Conservation (phyloP, 148 eudicot species). For the Rhododendron kiyosumense region DNA sequence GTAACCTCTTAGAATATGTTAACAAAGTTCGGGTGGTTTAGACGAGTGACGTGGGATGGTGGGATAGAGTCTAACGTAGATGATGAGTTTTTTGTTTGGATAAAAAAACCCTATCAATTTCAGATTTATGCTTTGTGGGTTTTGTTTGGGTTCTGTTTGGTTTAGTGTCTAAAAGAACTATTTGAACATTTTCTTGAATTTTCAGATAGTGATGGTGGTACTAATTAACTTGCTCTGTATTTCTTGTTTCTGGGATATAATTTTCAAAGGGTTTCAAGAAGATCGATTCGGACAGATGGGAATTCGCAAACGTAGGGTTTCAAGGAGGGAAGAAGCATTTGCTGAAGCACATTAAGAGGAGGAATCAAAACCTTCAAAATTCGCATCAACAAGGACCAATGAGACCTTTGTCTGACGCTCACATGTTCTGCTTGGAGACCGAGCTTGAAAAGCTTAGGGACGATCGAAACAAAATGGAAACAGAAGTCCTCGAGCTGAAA, state of each 20-base stretch:
- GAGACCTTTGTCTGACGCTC: conserved; percentile 3
- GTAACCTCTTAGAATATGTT: not conserved
- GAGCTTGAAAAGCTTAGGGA: conserved; percentile 45
- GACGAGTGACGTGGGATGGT: not conserved
- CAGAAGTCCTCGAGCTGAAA: conserved; percentile 43
- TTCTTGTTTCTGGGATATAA: not conserved
- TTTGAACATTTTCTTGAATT: not conserved
- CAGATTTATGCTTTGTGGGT: not conserved
- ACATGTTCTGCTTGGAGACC: conserved; percentile 19
- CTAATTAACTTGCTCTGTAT: not conserved
- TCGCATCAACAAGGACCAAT: not conserved
- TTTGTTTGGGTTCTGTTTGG: conserved; percentile 4
- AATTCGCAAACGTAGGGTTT: conserved; percentile 62
- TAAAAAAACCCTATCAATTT: not conserved
- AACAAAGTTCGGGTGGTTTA: not conserved
- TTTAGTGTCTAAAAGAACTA: not conserved
- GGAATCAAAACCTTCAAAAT: conserved; percentile 23
- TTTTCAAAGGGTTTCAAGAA: conserved; percentile 63
- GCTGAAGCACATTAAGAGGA: conserved; percentile 56
- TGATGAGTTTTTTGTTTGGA: not conserved
- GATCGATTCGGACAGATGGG: conserved; percentile 65
- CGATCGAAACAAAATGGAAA: conserved; percentile 35
- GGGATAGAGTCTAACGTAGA: not conserved
- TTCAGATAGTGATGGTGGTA: not conserved
- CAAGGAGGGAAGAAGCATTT: conserved; percentile 61